phyloP scores from a whole-genome alignment of 495 filamentous ascomycete species.

The Aspergillus campestris region DNA sequence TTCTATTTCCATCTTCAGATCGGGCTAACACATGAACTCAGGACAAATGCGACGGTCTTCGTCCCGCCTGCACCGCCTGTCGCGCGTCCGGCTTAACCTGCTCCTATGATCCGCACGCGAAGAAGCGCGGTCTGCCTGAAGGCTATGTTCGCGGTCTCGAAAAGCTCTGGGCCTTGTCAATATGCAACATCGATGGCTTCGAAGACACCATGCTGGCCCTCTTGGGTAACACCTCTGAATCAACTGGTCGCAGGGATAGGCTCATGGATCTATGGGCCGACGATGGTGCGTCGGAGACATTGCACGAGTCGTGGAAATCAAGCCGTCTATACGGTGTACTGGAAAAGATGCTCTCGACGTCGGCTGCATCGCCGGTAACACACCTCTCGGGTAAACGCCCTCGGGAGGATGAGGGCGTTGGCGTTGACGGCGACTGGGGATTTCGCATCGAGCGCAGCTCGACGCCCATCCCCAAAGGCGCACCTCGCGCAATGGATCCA shows the following conservation, averaged over 20 bases:
- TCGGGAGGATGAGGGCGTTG: conserved; percentile 27
- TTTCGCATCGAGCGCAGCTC: conserved; percentile 27
- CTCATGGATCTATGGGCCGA: conserved; percentile 43
- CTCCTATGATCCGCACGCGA: conserved; percentile 60
- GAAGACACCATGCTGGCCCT: conserved; percentile 40
- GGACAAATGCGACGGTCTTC: conserved; percentile 62
- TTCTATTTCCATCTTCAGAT: too few relatives aligned
- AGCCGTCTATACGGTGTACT: conserved; percentile 45
- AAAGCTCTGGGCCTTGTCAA: conserved; percentile 38
- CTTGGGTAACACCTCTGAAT: conserved; percentile 32
- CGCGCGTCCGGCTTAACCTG: conserved; percentile 50
- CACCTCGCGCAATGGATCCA: conserved; percentile 24
- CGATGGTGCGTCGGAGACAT: conserved; percentile 39
- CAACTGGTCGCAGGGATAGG: conserved; percentile 20
- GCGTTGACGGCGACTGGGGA: conserved; percentile 23
- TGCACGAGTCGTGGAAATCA: conserved; percentile 51
- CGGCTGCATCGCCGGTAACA: conserved; percentile 13
- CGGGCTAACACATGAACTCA: conserved; percentile 5
- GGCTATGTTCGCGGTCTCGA: conserved; percentile 40
- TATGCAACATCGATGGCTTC: conserved; percentile 42
- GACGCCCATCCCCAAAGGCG: conserved; percentile 21
- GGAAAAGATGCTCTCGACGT: conserved; percentile 44
- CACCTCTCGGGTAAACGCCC: conserved; percentile 26
- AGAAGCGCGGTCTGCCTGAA: conserved; percentile 54
- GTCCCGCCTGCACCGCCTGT: conserved; percentile 58